Base-by-base conservation (phyloP, 192 early-diverging fungal genomes). In the Bifiguratus adelaidae region DNA sequence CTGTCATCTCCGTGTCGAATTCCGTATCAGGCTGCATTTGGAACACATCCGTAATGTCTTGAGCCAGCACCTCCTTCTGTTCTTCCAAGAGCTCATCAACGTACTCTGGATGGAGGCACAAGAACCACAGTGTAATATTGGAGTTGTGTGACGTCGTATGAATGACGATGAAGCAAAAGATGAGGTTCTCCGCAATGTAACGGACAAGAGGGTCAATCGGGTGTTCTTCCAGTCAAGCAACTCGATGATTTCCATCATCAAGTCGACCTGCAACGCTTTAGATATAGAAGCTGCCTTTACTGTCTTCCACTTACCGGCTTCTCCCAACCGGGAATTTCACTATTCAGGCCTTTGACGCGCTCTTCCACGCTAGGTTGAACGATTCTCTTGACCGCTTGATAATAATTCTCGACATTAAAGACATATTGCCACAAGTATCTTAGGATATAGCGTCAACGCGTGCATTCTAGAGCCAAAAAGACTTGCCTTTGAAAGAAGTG, bases 181-280 rank as follows among this genome's bases (percentile, higher is more conserved):
- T 18, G 26, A 46, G 35, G n/a, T 50, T 48, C 32, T 42, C 28
- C 3, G 5, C 38, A 11, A 37, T 28, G 6, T 29, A 27, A 12
- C 44, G 41, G 0, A 27, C 23, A 24, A 30, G n/a, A 22, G 34
- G 13, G 12, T 24, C 23, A 4, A 23, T 30, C 26, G 16, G 21
- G 1, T 45, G 6, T 12, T 15, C 1, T 0, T 30, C 0, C 28
- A 24, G 2, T 40, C 27, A 16, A 29, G 15, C 5, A 44, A 6
- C 30, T 56, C 55, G n/a, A 56, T 18, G 19, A 56, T 12, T 33
- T 44, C 29, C 50, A 50, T 47, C 7, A 56, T 28, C 18, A 56
- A 26, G 25, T 56, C 55, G 28, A 44, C 12, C 53, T 55, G 21
- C 24, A 4, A n/a, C n/a, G n/a, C n/a, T n/a, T n/a, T n/a, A n/a